Evolutionary conservation across 2,329 filamentous ascomycete genomes (phyloP), one percentile per base, ranked within the genome.

Genomic region (Thermomyces lanuginosus): DNA sequence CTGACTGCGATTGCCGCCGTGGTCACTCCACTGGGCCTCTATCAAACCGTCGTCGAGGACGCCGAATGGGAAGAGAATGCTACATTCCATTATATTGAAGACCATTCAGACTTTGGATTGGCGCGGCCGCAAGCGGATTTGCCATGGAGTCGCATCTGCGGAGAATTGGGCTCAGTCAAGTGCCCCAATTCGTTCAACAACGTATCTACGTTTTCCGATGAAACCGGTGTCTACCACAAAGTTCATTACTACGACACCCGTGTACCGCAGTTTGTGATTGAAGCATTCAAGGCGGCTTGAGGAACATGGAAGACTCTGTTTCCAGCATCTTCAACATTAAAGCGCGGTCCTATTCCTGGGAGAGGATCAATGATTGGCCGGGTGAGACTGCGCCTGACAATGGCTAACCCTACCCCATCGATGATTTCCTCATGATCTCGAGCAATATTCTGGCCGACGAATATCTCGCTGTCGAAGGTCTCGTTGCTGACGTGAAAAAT

Each of bases 321-420:
- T 58, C 56, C 3, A 59, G 55, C 32, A 45, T 53, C 12, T 60
- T 58, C 32, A 55, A 62, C 29, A 58, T 61, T 21, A 44, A 61
- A 33, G 55, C 36, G 11, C 35, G 50, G 17, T 36, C 33, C 2
- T 51, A 45, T 29, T 11, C 24, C 3, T 26, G 24, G 24, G 11
- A 9, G 8, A 9, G 6, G 13, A 26, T 26, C 12, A 26, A 25
- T 4, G 37, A 41, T 2, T 38, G 34, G 12, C 28, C 27, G 1
- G 26, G 3, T 8, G 9, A 43, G 17, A 24, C 36, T 5, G 12
- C 32, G 6, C 31, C 41, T 22, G 44, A 56, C 28, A 50, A 55
- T 16, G 48, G 44, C 4, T 41, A 44, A 2, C 34, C 33, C 0
- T 49, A 47, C 22, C 32, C 48, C 1, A 37, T 48, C 3, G 49